Conservation (phyloP, 768 basidiomycete genomes). For the Lentinula detonsa region DNA sequence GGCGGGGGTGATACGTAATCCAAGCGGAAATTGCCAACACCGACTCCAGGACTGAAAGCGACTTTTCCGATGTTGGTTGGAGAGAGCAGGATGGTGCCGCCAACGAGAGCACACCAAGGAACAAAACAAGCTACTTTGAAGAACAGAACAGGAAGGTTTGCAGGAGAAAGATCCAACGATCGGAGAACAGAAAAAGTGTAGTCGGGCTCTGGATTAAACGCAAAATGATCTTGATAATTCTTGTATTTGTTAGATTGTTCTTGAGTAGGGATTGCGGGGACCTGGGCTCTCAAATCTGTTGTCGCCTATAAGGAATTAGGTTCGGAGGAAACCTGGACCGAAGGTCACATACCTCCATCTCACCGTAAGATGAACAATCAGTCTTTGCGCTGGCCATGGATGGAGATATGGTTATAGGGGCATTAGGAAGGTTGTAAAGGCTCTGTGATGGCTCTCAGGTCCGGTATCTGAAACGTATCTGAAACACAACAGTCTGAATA, state of each 20-base stretch:
- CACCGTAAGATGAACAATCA: not conserved
- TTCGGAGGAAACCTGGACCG: not conserved
- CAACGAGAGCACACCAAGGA: conserved; percentile 41
- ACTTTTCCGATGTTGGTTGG: conserved; percentile 30
- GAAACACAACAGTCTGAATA: not conserved
- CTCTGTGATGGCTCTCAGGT: not conserved
- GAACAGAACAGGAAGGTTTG: conserved; percentile 13
- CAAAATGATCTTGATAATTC: conserved; percentile 15
- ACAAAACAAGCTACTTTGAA: conserved; percentile 28
- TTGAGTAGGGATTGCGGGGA: conserved; percentile 3
- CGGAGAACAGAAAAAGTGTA: conserved; percentile 8
- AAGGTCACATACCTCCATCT: not conserved
- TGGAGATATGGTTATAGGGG: not conserved
- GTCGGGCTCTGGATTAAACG: conserved; percentile 6
- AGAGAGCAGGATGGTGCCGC: conserved; percentile 31
- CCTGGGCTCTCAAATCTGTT: not conserved
- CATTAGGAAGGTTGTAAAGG: conserved; percentile 6
- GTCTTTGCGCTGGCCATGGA: not conserved
- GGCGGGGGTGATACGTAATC: conserved; percentile 17
- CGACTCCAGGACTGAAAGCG: conserved; percentile 25
- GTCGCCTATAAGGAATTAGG: not conserved
- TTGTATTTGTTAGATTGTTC: conserved; percentile 22
- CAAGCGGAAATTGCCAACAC: not conserved
- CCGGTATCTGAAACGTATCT: not conserved
- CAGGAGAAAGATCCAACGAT: conserved; percentile 7